phyloP scores from a whole-genome alignment of 2,329 filamentous ascomycete genomes.

The Phialophora expanda region DNA sequence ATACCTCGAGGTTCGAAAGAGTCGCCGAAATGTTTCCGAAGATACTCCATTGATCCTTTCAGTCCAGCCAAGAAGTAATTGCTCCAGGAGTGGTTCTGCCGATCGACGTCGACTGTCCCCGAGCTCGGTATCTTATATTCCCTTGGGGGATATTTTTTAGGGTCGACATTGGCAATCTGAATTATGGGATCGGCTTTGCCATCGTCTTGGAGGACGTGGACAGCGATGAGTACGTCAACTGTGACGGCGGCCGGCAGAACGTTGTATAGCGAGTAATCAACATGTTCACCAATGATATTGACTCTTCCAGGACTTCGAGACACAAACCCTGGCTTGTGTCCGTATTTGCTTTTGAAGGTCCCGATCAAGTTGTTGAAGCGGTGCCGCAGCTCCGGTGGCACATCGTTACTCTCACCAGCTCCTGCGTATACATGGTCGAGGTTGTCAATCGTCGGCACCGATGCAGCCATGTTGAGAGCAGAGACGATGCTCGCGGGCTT shows the following conservation, averaged over 20 bases:
- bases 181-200: constrained; percentile 64
- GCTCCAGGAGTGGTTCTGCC: constrained; percentile 86
- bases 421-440: constrained; percentile 39
- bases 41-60: constrained; percentile 76
- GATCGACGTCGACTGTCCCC: constrained; percentile 77
- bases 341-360: constrained; percentile 73
- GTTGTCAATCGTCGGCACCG: constrained; percentile 36
- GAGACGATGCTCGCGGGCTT: neutral
- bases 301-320: constrained; percentile 90
- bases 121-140: constrained; percentile 73
- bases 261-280: constrained; percentile 97
- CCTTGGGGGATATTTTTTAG: constrained; percentile 73
- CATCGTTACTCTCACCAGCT: constrained; percentile 69
- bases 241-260: constrained; percentile 95
- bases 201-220: constrained; percentile 57
- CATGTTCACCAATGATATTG: constrained; percentile 99
- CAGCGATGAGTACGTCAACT: constrained; percentile 86
- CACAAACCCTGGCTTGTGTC: constrained; percentile 75
- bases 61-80: constrained; percentile 98
- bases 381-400: constrained; percentile 68
- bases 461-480: constrained; percentile 24
- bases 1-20: constrained; percentile 74
- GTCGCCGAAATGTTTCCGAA: constrained; percentile 69
- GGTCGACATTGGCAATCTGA: constrained; percentile 78
- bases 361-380: constrained; percentile 77